These are phyloP conservation scores for Chalaropsis ovoidea DNA, from an alignment of 2,329 filamentous ascomycete species.

Conservation along the genomic window DNA sequence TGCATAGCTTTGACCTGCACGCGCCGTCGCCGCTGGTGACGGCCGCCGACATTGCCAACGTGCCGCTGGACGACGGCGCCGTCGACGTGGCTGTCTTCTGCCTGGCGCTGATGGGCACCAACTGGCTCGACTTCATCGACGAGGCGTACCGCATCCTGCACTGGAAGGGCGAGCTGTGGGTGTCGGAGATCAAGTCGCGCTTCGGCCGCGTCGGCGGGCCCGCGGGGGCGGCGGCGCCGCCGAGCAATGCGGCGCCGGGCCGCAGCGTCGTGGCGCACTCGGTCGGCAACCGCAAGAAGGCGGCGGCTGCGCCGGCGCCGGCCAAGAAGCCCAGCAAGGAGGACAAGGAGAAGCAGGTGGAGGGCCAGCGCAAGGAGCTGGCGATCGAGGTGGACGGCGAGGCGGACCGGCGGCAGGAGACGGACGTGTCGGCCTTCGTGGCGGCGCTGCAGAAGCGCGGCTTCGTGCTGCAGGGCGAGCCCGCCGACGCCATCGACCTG, in stretches of 20 bases:
- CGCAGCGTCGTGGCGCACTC: constrained; percentile 52
- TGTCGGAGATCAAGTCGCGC: constrained; percentile 91
- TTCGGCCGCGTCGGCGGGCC: constrained; percentile 47
- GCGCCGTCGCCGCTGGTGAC: constrained; percentile 67
- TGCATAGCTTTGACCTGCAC: constrained; percentile 82
- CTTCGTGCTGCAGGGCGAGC: constrained; percentile 65
- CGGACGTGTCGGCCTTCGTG: constrained; percentile 78
- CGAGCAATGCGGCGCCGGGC: constrained; percentile 23
- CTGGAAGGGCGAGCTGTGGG: constrained; percentile 93
- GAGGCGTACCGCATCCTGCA: constrained; percentile 86
- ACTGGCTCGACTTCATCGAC: constrained; percentile 94
- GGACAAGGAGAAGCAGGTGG: constrained; percentile 39
- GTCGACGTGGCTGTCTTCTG: constrained; percentile 91
- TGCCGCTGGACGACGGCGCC: constrained; percentile 64
- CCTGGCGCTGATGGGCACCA: constrained; percentile 95
- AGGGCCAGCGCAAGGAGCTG: constrained; percentile 45
- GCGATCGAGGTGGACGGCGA: constrained; percentile 62
- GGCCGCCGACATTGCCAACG: constrained; percentile 73
- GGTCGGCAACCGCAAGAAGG: constrained; percentile 57
- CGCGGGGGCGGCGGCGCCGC: constrained; percentile 11
- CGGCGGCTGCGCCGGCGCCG: constrained; percentile 30
- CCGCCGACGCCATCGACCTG: constrained; percentile 57
- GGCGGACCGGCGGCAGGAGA: constrained; percentile 57
- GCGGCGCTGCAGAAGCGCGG: constrained; percentile 70
- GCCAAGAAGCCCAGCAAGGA: constrained; percentile 34